A percentile compares a stretch with the other conserved stretches of the same genome.
These are phyloP conservation scores for Xylaria sp. DNA, from an alignment of 2,329 filamentous ascomycete genomes.

Conservation along the genomic window DNA sequence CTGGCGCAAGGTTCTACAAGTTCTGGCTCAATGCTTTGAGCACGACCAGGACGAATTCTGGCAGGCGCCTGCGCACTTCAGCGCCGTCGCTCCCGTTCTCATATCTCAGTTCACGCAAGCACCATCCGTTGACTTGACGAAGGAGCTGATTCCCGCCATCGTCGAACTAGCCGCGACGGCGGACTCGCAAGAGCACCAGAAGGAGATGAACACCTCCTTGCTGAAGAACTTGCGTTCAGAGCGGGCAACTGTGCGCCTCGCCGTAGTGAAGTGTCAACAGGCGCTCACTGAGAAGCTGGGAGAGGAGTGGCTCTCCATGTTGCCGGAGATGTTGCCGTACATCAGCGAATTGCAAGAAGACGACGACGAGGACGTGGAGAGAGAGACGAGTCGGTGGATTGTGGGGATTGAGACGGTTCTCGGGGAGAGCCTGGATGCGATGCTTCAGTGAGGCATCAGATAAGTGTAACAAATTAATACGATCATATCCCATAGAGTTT, in stretches of 20 bases:
- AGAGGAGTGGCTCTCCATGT: slow-evolving; percentile 85
- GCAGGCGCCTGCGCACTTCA: slow-evolving; percentile 86
- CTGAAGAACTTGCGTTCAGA: slow-evolving; percentile 74
- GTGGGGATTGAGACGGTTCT: slow-evolving; percentile 81
- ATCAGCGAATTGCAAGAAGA: slow-evolving; percentile 96
- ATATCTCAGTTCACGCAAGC: slow-evolving; percentile 59
- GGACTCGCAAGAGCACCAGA: slow-evolving; percentile 83
- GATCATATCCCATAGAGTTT: not conserved
- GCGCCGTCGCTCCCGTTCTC: slow-evolving; percentile 63
- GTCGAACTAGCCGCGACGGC: slow-evolving; percentile 75
- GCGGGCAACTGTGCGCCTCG: slow-evolving; percentile 65
- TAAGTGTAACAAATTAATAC: not conserved
- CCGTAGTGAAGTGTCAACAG: slow-evolving; percentile 77
- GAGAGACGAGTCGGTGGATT: slow-evolving; percentile 86
- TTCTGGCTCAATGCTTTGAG: slow-evolving; percentile 70
- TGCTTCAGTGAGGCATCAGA: slow-evolving; percentile 63
- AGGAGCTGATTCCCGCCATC: slow-evolving; percentile 65
- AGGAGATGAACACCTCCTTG: slow-evolving; percentile 74
- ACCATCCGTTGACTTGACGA: slow-evolving; percentile 36
- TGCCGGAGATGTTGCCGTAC: slow-evolving; percentile 94
- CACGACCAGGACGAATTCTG: slow-evolving; percentile 95
- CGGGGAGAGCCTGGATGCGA: slow-evolving; percentile 84
- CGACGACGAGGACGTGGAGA: slow-evolving; percentile 88
- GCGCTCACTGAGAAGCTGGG: slow-evolving; percentile 73
- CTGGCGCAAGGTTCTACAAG: slow-evolving; percentile 64